phyloP scores from a whole-genome alignment of 257 asterid species.

The Solanum tarijense region DNA sequence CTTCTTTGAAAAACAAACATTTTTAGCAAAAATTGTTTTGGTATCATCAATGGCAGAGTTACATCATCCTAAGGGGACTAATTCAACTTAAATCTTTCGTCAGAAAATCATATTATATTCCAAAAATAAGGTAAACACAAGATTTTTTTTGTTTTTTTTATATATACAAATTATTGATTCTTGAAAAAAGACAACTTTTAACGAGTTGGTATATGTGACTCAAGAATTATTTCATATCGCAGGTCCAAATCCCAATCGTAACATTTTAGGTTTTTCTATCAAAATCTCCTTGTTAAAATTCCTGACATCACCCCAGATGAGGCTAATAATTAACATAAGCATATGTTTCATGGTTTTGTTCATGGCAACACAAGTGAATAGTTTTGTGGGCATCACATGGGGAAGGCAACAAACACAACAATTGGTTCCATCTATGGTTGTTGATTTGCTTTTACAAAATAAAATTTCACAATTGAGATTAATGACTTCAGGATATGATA shows the following conservation, averaged over 20 bases:
- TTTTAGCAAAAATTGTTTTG: background rate
- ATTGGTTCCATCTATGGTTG: constrained; percentile 30
- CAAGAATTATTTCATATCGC: background rate
- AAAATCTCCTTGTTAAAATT: background rate
- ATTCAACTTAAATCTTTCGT: background rate
- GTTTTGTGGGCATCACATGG: constrained; percentile 23
- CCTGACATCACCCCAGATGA: background rate
- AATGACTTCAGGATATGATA: constrained; percentile 5
- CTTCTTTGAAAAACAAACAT: background rate
- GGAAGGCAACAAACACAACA: constrained; percentile 20
- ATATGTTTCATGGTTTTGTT: background rate
- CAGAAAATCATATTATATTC: background rate
- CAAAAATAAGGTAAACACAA: background rate
- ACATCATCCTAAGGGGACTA: background rate
- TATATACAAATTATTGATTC: background rate
- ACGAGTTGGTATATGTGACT: background rate
- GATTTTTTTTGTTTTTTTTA: too few relatives aligned
- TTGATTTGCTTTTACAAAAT: constrained; percentile 22
- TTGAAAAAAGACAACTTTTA: background rate
- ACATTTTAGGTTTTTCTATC: background rate
- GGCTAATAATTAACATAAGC: background rate
- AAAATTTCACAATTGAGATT: background rate
- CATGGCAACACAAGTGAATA: background rate
- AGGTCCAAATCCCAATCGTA: background rate
- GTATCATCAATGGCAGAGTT: background rate